A percentile compares a stretch with the other conserved stretches of the same genome.
Conservation (phyloP, 2,329 filamentous ascomycete genomes). For the Trichoderma endophyticum region DNA sequence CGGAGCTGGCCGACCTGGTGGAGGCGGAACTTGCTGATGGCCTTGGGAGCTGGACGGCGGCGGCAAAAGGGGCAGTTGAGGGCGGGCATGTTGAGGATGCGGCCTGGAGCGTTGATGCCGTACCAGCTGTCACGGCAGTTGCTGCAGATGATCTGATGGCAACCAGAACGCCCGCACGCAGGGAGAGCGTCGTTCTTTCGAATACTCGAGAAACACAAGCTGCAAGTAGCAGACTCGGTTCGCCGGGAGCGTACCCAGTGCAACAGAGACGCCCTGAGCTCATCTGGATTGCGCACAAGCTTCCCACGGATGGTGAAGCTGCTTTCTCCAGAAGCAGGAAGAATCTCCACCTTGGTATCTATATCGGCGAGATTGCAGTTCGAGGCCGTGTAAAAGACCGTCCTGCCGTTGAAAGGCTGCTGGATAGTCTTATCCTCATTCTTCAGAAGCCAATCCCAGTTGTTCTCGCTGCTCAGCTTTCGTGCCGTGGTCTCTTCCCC, state of each 20-base stretch:
- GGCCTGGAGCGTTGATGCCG: constrained; percentile 42
- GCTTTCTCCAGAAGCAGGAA: constrained; percentile 25
- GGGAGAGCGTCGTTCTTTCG: constrained; percentile 36
- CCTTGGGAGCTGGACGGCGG: constrained; percentile 38
- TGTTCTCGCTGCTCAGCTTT: constrained; percentile 40
- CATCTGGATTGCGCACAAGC: constrained; percentile 39
- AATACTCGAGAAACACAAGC: constrained; percentile 43
- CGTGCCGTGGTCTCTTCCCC: constrained; percentile 37
- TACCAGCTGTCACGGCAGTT: constrained; percentile 45
- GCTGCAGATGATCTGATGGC: constrained; percentile 42
- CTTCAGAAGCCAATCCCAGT: constrained; percentile 41
- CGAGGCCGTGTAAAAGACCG: constrained; percentile 39
- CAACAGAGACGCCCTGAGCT: constrained; percentile 35
- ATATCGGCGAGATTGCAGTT: constrained; percentile 33
- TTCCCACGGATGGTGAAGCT: constrained; percentile 38
- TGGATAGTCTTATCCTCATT: constrained; percentile 37
- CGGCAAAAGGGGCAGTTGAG: constrained; percentile 51
- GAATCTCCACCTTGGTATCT: constrained; percentile 36
- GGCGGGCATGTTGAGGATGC: constrained; percentile 46
- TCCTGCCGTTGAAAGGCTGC: constrained; percentile 38
- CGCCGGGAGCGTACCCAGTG: constrained; percentile 38
- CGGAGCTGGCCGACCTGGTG: constrained; percentile 37
- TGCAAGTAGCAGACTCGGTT: constrained; percentile 40
- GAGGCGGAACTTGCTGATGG: constrained; percentile 37
- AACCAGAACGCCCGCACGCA: constrained; percentile 46